Evolutionary conservation across 371 early-diverging fungal species (phyloP).

Genomic region (Lichtheimia corymbifera): DNA sequence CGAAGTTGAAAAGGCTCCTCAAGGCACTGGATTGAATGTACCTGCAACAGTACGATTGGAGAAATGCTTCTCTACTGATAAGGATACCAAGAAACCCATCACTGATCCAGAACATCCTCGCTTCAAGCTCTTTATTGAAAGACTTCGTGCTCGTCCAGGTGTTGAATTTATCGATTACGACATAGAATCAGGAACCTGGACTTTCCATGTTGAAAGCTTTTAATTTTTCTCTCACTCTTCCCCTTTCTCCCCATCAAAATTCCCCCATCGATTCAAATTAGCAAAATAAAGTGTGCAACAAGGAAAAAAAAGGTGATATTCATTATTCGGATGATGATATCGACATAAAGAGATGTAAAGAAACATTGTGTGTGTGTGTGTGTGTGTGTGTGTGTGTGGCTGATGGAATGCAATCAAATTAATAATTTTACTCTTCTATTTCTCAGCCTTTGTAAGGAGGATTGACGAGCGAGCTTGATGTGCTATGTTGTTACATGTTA

Average conservation of each 20-base stretch:
- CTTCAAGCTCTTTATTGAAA: constrained; percentile 67
- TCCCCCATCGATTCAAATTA: background rate
- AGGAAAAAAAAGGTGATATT: constrained; percentile 2
- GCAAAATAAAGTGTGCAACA: background rate
- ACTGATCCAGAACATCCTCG: constrained; percentile 70
- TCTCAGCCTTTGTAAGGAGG: constrained; percentile 20
- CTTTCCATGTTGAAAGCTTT: constrained; percentile 87
- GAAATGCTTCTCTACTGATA: constrained; percentile 82
- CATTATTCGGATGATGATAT: background rate
- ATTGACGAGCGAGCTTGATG: constrained; percentile 17
- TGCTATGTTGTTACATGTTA: background rate
- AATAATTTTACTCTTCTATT: no score
- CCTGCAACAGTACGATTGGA: constrained; percentile 81
- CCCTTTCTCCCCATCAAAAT: background rate
- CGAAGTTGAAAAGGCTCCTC: constrained; percentile 72
- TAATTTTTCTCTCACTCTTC: constrained; percentile 29
- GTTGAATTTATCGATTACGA: constrained; percentile 82
- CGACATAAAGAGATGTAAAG: no score
- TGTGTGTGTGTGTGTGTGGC: no score
- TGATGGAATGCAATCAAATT: no score
- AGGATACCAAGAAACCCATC: constrained; percentile 69
- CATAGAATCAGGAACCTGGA: constrained; percentile 80
- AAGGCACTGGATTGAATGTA: constrained; percentile 87
- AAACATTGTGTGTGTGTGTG: no score
- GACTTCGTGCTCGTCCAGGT: constrained; percentile 65